These are phyloP conservation scores for Hirsutella rhossiliensis DNA, from an alignment of 2,329 filamentous ascomycete species.

Conservation along the genomic window DNA sequence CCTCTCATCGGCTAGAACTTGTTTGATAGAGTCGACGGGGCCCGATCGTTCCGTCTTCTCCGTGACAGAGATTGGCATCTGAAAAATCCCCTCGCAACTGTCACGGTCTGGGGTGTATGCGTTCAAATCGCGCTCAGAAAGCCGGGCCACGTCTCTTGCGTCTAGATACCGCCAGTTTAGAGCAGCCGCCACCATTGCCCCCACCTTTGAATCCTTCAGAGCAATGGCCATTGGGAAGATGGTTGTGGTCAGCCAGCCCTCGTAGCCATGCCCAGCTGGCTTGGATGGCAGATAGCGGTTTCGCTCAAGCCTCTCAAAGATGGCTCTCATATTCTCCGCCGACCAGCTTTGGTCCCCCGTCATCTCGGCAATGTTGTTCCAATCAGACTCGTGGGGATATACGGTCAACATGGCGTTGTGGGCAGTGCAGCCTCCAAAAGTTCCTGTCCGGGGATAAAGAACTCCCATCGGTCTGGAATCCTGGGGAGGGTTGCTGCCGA, in stretches of 20 bases:
- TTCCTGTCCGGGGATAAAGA: slow-evolving; percentile 32
- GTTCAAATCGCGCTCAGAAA: no score
- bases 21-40: slow-evolving; percentile 35
- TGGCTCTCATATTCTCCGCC: slow-evolving; percentile 45
- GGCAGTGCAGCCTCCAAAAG: slow-evolving; percentile 37
- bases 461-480: slow-evolving; percentile 29
- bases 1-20: slow-evolving; percentile 12
- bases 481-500: slow-evolving; percentile 21
- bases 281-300: slow-evolving; percentile 28
- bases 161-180: no score
- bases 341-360: slow-evolving; percentile 50
- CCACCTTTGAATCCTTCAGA: slow-evolving; percentile 40
- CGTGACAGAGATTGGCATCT: no score
- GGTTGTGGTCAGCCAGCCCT: slow-evolving; percentile 43
- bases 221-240: no score
- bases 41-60: no score
- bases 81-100: no score
- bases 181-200: slow-evolving; percentile 20
- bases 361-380: slow-evolving; percentile 16
- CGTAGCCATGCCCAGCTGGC: slow-evolving; percentile 37
- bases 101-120: no score
- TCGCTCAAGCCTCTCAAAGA: slow-evolving; percentile 44
- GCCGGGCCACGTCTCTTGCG: no score
- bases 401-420: slow-evolving; percentile 52
- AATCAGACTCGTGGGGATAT: slow-evolving; percentile 33